Conservation (phyloP, 805 yeast species). For the Spencermartinsiella europaea region DNA sequence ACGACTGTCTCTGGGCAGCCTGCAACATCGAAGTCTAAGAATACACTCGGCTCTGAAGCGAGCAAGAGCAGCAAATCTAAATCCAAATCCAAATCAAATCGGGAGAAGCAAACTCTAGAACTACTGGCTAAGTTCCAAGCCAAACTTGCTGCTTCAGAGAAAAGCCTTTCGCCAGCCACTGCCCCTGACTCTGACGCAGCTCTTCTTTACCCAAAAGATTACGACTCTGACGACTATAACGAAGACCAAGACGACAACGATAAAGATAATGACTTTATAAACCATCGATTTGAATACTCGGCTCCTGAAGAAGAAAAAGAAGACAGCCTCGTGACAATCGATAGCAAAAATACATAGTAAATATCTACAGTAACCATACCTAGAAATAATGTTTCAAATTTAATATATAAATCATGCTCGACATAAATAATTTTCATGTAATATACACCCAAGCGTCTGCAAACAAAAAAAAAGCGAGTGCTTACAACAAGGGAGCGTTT, state of each 20-base stretch:
- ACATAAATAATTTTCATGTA: too few species aligned
- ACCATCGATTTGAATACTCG: slow-evolving; percentile 4
- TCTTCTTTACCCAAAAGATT: slow-evolving; percentile 2
- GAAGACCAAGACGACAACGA: slow-evolving; percentile 1
- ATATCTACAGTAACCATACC: not conserved
- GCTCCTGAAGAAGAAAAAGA: slow-evolving; percentile 2
- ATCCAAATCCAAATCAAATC: slow-evolving; percentile 5
- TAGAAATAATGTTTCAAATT: not conserved
- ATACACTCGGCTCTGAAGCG: slow-evolving; percentile 2
- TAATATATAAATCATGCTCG: not conserved
- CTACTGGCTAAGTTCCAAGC: slow-evolving; percentile 27
- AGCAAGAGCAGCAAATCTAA: not conserved
- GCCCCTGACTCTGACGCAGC: not conserved
- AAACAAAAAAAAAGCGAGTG: too few species aligned
- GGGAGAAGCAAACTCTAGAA: slow-evolving; percentile 30
- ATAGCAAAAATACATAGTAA: not conserved
- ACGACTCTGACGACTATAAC: slow-evolving; percentile 10
- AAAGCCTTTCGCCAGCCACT: not conserved
- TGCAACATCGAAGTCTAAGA: not conserved
- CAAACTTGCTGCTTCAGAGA: slow-evolving; percentile 17
- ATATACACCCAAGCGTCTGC: too few species aligned
- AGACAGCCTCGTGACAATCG: slow-evolving; percentile 12
- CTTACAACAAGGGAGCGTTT: too few species aligned
- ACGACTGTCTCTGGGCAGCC: not conserved
- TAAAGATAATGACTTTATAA: not conserved